Percentiles rank a stretch among this genome's conserved stretches.
Conservation (phyloP, 1,284 basidiomycete genomes). For the Puccinia horiana region DNA sequence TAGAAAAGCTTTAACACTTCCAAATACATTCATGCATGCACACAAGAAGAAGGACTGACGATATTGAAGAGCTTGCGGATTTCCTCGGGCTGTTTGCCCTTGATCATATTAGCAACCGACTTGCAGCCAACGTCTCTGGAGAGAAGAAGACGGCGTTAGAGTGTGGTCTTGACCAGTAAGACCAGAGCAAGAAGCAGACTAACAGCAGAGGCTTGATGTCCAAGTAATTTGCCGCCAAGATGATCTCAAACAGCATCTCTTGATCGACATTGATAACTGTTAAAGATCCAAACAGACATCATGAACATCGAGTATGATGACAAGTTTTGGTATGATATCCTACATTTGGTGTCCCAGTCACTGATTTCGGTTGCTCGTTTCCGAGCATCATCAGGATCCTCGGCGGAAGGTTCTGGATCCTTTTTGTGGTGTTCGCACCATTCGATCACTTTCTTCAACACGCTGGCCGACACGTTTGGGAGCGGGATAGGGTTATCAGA, state of each 20-base stretch:
- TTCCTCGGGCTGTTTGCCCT: conserved; percentile 94
- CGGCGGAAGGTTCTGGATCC: conserved; percentile 84
- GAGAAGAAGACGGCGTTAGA: not conserved
- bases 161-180: not conserved
- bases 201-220: conserved; percentile 98
- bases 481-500: conserved; percentile 86
- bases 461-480: conserved; percentile 92
- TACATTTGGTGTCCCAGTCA: conserved; percentile 92
- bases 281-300: not conserved
- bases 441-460: conserved; percentile 96
- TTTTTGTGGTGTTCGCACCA: conserved; percentile 99
- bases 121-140: conserved; percentile 95
- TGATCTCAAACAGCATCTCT: conserved; percentile 87
- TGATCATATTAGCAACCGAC: conserved; percentile 99
- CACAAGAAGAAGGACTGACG: conserved; percentile 52
- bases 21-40: too few relatives aligned
- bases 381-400: conserved; percentile 75
- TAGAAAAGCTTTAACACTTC: not conserved
- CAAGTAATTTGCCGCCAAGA: conserved; percentile 98
- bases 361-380: conserved; percentile 95
- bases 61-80: conserved; percentile 90
- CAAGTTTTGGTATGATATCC: not conserved
- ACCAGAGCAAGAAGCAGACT: conserved; percentile 57
- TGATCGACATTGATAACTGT: conserved; percentile 60
- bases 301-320: not conserved